Evolutionary conservation across 768 basidiomycete genomes (phyloP), one percentile per base, ranked within the genome.

Genomic region (Mycena metata): DNA sequence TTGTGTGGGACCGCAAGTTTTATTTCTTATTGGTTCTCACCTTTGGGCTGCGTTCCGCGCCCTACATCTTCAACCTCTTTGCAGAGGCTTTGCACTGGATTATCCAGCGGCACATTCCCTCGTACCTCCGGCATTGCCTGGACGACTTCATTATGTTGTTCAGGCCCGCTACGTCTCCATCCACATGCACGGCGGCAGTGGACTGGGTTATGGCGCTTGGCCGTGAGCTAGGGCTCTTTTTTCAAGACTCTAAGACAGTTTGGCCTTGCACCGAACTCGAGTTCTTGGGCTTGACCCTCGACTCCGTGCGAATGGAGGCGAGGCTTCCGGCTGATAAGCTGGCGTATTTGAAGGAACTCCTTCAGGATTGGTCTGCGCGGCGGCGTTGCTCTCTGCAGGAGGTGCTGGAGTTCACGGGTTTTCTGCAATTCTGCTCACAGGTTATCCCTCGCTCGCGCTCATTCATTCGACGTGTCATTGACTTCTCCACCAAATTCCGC

Each of bases 1-100:
- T 78, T 55, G 57, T 72, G 24, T 82, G 81, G 80, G 49, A 72
- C 0, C 63, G 55, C 15, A 21, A 55, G 39, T 74, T 77, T 55
- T 83, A 78, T 60, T 76, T 77, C 41, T 69, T 73, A 21, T 45
- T 79, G 9, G 77, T 81, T 4, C 72, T 82, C 13, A 73, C 69
- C 1, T 83, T 83, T 65, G 80, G 81, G 0, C 62, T 77, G 5
- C 36, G 74, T 1, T 77, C 78, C 2, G 81, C 80, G 3, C 80
- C 80, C 36, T 36, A 36, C 36, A 36, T 36, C 36, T 36, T 36
- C 12, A 36, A 36, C 36, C 36, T 36, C 36, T 83, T 83, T 72
- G 81, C 82, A 60, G 54, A 55, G 15, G 54, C 54, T 19, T 19
- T 82, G 10, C 82, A 83, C 64, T 83, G 80, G 82, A 82, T 83